Percentiles rank a stretch among this genome's conserved stretches.
These are phyloP conservation scores for Physcomitrellopsis africana DNA, from an alignment of 225 moss, liverwort and hornwort species.

Conservation along the genomic window DNA sequence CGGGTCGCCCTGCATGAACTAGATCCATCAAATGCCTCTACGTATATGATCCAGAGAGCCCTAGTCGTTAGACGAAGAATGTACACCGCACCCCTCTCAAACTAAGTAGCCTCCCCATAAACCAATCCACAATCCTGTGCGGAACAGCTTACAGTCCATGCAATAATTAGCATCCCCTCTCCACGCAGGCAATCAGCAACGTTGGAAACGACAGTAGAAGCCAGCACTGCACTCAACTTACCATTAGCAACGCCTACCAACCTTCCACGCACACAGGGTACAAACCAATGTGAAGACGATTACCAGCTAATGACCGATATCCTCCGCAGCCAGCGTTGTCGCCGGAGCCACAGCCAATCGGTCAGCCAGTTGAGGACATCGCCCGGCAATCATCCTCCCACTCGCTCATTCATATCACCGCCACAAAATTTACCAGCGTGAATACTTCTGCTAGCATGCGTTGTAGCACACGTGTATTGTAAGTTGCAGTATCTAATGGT, in stretches of 20 bases:
- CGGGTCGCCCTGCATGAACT: not conserved
- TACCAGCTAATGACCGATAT: constrained; percentile 46
- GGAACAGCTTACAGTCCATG: not conserved
- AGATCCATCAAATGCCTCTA: not conserved
- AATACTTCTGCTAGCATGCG: constrained; percentile 39
- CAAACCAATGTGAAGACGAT: constrained; percentile 28
- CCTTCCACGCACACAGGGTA: not conserved
- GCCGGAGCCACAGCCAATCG: no score
- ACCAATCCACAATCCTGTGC: not conserved
- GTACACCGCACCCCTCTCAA: not conserved
- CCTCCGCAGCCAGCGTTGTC: constrained; percentile 25
- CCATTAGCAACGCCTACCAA: no score
- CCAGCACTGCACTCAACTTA: not conserved
- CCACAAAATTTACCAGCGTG: constrained; percentile 38
- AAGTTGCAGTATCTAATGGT: constrained; percentile 56
- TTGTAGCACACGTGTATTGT: constrained; percentile 52
- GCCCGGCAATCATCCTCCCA: constrained; percentile 33
- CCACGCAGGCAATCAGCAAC: not conserved
- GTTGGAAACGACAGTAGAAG: not conserved
- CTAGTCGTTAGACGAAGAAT: not conserved
- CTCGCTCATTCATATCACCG: constrained; percentile 32
- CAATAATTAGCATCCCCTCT: not conserved
- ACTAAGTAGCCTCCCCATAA: not conserved
- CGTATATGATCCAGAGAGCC: no score
- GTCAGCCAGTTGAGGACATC: constrained; percentile 38